Percentiles rank a stretch among this genome's conserved stretches.
Evolutionary conservation across 345 rosid species (phyloP).

Genomic region (Streptanthus diversifolius): DNA sequence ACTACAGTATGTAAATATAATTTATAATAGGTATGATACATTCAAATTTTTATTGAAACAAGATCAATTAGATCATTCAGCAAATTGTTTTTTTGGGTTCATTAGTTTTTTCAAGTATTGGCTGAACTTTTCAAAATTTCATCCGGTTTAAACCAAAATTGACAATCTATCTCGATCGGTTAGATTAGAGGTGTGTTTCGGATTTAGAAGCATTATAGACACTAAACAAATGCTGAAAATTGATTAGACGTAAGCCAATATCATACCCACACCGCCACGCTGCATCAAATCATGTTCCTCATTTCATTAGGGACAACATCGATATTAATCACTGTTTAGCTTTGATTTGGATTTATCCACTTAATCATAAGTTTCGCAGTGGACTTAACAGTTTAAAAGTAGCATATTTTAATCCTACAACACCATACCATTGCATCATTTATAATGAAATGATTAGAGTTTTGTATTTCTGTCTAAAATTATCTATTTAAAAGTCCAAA

Average conservation of each 20-base stretch:
- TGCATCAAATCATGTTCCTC: constrained; percentile 38
- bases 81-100: not conserved
- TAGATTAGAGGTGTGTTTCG: constrained; percentile 7
- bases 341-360: constrained; percentile 13
- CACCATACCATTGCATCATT: not conserved
- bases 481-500: not conserved
- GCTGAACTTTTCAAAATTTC: not conserved
- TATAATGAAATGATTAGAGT: not conserved
- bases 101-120: not conserved
- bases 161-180: not conserved
- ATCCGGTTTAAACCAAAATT: not conserved
- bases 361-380: constrained; percentile 16
- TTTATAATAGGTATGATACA: not conserved
- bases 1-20: not conserved
- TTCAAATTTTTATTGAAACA: not conserved
- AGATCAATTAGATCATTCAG: not conserved
- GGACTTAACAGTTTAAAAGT: not conserved
- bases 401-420: not conserved
- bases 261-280: constrained; percentile 28
- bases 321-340: constrained; percentile 6
- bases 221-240: not conserved
- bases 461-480: constrained; percentile 10
- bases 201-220: constrained; percentile 9
- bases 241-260: constrained; percentile 33
- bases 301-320: constrained; percentile 15